Evolutionary conservation across 192 early-diverging fungal species (phyloP).

Genomic region (Umbelopsis ramanniana): DNA sequence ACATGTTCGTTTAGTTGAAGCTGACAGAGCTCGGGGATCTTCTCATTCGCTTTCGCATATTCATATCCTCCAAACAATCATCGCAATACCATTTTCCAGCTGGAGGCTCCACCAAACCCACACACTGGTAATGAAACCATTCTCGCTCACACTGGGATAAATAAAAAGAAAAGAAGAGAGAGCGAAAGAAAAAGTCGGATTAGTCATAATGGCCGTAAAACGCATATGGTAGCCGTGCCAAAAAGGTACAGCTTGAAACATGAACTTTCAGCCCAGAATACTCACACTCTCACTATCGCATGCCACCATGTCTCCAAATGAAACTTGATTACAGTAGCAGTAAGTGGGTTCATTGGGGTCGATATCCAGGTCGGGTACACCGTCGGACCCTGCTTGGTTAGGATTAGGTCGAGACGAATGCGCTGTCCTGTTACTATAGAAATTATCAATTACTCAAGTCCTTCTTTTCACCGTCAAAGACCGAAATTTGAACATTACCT

Average conservation of each 20-base stretch:
- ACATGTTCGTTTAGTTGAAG: constrained; percentile 8
- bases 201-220: no score
- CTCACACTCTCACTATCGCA: constrained; percentile 74
- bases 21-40: constrained; percentile 17
- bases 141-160: constrained; percentile 70
- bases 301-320: constrained; percentile 91
- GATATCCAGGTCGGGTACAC: constrained; percentile 63
- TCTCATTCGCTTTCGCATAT: constrained; percentile 22
- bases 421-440: constrained; percentile 24
- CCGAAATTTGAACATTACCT: not conserved
- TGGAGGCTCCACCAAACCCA: constrained; percentile 75
- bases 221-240: not conserved
- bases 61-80: constrained; percentile 54
- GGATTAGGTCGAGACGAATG: constrained; percentile 42
- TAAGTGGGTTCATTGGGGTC: constrained; percentile 91
- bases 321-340: constrained; percentile 86
- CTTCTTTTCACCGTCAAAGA: not conserved
- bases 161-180: not conserved
- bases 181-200: no score
- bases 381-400: not conserved
- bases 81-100: constrained; percentile 89
- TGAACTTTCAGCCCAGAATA: constrained; percentile 18
- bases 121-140: constrained; percentile 92
- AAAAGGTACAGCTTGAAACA: not conserved
- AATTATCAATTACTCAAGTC: not conserved